These are phyloP conservation scores for Crithidia fasciculata DNA, from an alignment of 208 protist genomes.

Conservation along the genomic window DNA sequence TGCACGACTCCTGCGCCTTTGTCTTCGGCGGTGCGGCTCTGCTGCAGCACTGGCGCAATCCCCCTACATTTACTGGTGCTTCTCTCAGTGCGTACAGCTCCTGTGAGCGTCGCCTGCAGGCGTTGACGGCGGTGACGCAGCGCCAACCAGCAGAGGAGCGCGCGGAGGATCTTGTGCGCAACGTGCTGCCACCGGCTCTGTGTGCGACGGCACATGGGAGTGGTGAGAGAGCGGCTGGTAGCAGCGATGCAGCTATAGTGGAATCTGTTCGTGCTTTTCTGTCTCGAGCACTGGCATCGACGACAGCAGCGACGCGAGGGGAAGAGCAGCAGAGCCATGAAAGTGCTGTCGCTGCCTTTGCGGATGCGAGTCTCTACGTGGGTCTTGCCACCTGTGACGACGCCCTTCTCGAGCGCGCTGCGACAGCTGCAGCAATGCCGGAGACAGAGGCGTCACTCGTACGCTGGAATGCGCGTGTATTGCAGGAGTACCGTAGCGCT, in stretches of 20 bases:
- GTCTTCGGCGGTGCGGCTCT: constrained; percentile 6
- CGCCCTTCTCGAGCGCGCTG: constrained; percentile 18
- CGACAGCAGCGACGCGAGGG: background rate
- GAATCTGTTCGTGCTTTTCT: constrained; percentile 2
- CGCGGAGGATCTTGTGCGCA: background rate
- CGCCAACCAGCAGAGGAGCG: background rate
- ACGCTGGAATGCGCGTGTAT: background rate
- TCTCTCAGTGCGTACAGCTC: background rate
- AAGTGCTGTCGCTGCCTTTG: background rate
- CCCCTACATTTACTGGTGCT: no score
- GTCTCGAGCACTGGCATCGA: background rate
- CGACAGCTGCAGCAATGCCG: constrained; percentile 1
- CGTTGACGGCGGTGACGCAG: background rate
- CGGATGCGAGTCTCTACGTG: constrained; percentile 27
- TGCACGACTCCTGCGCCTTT: constrained; percentile 27
- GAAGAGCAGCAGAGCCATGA: background rate
- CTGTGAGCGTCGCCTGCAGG: constrained; percentile 4
- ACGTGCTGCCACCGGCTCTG: constrained; percentile 2
- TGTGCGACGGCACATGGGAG: background rate
- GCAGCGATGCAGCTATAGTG: background rate
- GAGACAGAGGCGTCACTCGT: background rate
- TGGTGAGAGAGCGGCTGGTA: background rate
- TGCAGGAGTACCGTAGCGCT: constrained; percentile 12
- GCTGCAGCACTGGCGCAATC: background rate
- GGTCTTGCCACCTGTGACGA: constrained; percentile 20